Evolutionary conservation across 1,284 basidiomycete species (phyloP).

Genomic region (Austroboletus niveus): DNA sequence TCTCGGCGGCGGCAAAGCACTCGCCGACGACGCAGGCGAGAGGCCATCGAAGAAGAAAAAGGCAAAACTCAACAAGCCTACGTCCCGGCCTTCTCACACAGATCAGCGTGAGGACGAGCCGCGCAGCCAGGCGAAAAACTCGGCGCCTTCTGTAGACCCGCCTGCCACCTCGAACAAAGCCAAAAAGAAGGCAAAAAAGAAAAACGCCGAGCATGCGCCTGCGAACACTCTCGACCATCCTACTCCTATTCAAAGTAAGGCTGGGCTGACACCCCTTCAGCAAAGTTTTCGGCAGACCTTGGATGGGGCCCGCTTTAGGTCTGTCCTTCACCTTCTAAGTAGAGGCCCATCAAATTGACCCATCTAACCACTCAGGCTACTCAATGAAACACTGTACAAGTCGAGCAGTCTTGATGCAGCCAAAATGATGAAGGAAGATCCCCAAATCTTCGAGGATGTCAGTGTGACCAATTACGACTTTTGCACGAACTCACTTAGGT

Average conservation of each 20-base stretch:
- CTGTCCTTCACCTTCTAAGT: slow-evolving; percentile 12
- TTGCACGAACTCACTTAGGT: slow-evolving; percentile 8
- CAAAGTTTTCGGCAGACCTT: slow-evolving; percentile 73
- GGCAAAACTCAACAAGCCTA: slow-evolving; percentile 21
- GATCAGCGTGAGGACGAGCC: slow-evolving; percentile 6
- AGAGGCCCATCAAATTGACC: slow-evolving; percentile 2
- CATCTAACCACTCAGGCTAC: slow-evolving; percentile 51
- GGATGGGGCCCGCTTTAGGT: slow-evolving; percentile 86
- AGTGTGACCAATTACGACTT: slow-evolving; percentile 12
- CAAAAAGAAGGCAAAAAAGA: slow-evolving; percentile 18
- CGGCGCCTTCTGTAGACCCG: not conserved
- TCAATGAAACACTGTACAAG: slow-evolving; percentile 88
- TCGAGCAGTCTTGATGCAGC: slow-evolving; percentile 73
- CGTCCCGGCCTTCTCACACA: slow-evolving; percentile 16
- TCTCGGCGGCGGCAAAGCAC: slow-evolving; percentile 39
- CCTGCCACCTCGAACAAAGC: not conserved
- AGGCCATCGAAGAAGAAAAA: slow-evolving; percentile 33
- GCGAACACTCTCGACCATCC: slow-evolving; percentile 5
- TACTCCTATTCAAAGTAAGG: slow-evolving; percentile 7
- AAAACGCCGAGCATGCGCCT: slow-evolving; percentile 9
- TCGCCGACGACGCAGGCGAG: slow-evolving; percentile 6
- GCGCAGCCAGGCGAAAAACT: slow-evolving; percentile 1
- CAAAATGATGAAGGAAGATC: slow-evolving; percentile 79
- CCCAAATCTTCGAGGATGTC: slow-evolving; percentile 75
- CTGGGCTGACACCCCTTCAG: slow-evolving; percentile 69